phyloP scores from a whole-genome alignment of 2,329 filamentous ascomycete species.

The Alternaria rosae region DNA sequence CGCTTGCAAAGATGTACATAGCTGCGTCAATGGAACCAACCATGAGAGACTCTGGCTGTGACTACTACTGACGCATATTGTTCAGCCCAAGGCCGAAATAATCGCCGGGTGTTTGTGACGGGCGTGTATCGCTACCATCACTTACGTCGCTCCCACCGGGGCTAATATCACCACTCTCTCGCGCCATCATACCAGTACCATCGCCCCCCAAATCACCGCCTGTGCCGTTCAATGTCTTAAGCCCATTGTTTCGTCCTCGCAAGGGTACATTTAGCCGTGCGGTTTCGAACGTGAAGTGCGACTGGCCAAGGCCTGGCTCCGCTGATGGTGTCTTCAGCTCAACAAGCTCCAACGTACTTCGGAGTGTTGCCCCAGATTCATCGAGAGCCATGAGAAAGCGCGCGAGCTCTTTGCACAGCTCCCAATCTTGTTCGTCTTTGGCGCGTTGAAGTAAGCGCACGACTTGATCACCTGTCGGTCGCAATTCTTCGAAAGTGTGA shows the following conservation, averaged over 20 bases:
- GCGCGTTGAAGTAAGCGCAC: slow-evolving; percentile 82
- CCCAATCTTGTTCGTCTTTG: slow-evolving; percentile 88
- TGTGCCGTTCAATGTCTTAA: neutral
- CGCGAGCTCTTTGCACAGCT: slow-evolving; percentile 92
- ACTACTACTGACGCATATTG: slow-evolving; percentile 5
- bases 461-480: slow-evolving; percentile 75
- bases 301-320: slow-evolving; percentile 29
- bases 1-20: neutral
- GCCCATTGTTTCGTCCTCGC: slow-evolving; percentile 13
- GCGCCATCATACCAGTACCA: slow-evolving; percentile 12
- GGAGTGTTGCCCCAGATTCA: slow-evolving; percentile 79
- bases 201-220: slow-evolving; percentile 4
- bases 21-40: neutral
- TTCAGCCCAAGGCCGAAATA: slow-evolving; percentile 33
- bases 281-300: slow-evolving; percentile 44
- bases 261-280: slow-evolving; percentile 39
- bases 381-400: slow-evolving; percentile 95
- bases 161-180: slow-evolving; percentile 27
- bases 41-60: neutral
- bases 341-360: slow-evolving; percentile 69
- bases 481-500: slow-evolving; percentile 73
- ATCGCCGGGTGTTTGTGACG: slow-evolving; percentile 19
- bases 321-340: slow-evolving; percentile 45
- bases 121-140: slow-evolving; percentile 18
- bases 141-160: slow-evolving; percentile 22